Evolutionary conservation across 768 basidiomycete genomes (phyloP).

Genomic region (Lyophyllum shimeji): DNA sequence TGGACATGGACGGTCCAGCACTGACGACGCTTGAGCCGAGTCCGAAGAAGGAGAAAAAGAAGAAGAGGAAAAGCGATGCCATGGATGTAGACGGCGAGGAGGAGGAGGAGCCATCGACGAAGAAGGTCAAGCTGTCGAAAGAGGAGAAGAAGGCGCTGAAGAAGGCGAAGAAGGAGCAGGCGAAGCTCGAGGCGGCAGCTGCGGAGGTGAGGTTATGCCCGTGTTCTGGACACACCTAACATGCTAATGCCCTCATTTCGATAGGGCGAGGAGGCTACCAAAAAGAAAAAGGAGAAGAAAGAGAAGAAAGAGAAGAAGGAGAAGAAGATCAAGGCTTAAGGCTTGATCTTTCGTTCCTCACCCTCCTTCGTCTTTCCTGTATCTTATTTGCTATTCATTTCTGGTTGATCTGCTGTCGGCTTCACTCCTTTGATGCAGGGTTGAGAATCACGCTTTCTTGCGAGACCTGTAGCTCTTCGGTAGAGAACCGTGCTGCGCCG

Average conservation of each 20-base stretch:
- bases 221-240: constrained; percentile 1
- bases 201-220: constrained; percentile 34
- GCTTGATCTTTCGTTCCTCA: constrained; percentile 20
- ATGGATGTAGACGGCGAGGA: constrained; percentile 63
- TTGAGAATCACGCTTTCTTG: not conserved
- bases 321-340: constrained; percentile 34
- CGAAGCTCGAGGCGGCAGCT: constrained; percentile 47
- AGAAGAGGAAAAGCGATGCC: constrained; percentile 65
- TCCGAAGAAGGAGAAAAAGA: constrained; percentile 62
- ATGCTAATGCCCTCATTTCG: not conserved
- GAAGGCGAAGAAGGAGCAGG: constrained; percentile 70
- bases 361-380: constrained; percentile 15
- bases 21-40: constrained; percentile 62
- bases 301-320: constrained; percentile 41
- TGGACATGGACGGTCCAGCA: constrained; percentile 49
- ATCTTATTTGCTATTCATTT: constrained; percentile 13
- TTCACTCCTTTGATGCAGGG: not conserved
- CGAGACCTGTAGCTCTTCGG: too few relatives aligned
- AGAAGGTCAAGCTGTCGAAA: constrained; percentile 78
- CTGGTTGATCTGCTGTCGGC: not conserved
- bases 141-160: constrained; percentile 87
- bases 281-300: constrained; percentile 61
- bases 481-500: too few relatives aligned
- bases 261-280: constrained; percentile 22
- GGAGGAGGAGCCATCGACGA: constrained; percentile 51